These are phyloP conservation scores for Volvox africanus DNA, from an alignment of 139 green algal genomes.

Conservation along the genomic window DNA sequence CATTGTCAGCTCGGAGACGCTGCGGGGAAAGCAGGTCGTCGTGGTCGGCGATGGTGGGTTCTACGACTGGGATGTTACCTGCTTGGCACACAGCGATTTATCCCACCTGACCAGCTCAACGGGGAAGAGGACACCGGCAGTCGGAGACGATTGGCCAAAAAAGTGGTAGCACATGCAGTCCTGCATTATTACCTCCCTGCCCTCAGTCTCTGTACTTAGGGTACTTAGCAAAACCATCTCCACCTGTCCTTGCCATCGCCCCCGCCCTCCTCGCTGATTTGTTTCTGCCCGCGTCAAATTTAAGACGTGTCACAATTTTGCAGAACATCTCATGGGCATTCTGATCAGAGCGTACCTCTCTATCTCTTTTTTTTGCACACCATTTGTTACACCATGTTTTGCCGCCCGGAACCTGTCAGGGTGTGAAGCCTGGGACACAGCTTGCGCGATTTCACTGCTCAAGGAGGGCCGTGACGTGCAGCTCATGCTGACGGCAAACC, in stretches of 20 bases:
- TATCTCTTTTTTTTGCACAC: no score
- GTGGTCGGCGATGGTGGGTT: not conserved
- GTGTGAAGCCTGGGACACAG: not conserved
- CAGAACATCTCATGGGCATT: not conserved
- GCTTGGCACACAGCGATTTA: not conserved
- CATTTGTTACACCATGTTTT: no score
- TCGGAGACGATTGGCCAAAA: not conserved
- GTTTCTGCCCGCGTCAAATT: not conserved
- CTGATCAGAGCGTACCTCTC: no score
- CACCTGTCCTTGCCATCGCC: no score
- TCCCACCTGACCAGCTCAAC: not conserved
- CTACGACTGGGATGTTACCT: not conserved
- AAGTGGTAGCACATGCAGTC: no score
- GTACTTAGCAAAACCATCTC: no score
- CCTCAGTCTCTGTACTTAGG: no score
- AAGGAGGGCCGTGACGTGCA: conserved; percentile 1
- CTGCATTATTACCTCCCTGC: not conserved
- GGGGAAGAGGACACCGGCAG: not conserved
- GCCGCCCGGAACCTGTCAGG: no score
- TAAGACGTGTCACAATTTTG: not conserved
- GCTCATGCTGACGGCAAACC: not conserved
- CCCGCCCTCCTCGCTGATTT: not conserved
- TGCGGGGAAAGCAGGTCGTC: conserved; percentile 1
- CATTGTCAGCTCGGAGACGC: not conserved
- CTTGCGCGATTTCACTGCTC: conserved; percentile 1